Base-by-base conservation (phyloP, 257 asterid genomes). In the Salvia rosmarinus region DNA sequence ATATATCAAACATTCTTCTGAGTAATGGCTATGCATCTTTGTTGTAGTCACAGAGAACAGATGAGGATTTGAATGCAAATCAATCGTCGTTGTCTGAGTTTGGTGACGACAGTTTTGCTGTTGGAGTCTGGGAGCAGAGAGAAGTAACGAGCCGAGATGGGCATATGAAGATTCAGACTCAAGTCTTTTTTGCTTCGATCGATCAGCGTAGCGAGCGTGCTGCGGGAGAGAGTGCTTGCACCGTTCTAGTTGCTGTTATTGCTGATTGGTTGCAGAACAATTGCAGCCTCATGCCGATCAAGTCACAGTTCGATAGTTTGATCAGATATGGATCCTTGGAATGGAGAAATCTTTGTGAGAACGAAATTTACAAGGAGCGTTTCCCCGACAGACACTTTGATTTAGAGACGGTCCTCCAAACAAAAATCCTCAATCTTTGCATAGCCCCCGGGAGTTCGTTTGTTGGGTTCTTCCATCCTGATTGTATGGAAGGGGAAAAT, bases 161-260 rank as follows among this genome's bases (percentile, higher is more conserved):
- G 64, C 81, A 75, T 21, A 78, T 89, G 96, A 91, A 83, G 81
- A 87, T 94, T 67, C 84, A 82, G 52, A 84, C 96, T 3, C 84
- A 86, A 39, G 90, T 88, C 62, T 94, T 94, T 81, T 88, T 90
- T 60, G 99, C 99, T 64, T 89, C 99, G 67, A 94, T 94, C 37
- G 99, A 94, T 61, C 99, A 94, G 66, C 80, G 96, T 63, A 91
- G 95, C 14, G 99, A 94, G 71, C 85, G 75, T 40, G 99, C 97
- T 13, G 95, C 97, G 0, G 97, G 99, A 35, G 99, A 86, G 75
- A 88, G 99, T 64, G 99, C 99, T 39, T 94, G 99, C 66, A 94
- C 99, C 0, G 95, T 89, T 51, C 96, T 94, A 4, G 97, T 89
- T 20, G 94, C 99, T 43, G 96, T 94, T 16, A 82, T 94, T 20